Evolutionary conservation across 2,329 filamentous ascomycete species (phyloP), one percentile per base, ranked within the genome.

Genomic region (Pestalotiopsis sp.): DNA sequence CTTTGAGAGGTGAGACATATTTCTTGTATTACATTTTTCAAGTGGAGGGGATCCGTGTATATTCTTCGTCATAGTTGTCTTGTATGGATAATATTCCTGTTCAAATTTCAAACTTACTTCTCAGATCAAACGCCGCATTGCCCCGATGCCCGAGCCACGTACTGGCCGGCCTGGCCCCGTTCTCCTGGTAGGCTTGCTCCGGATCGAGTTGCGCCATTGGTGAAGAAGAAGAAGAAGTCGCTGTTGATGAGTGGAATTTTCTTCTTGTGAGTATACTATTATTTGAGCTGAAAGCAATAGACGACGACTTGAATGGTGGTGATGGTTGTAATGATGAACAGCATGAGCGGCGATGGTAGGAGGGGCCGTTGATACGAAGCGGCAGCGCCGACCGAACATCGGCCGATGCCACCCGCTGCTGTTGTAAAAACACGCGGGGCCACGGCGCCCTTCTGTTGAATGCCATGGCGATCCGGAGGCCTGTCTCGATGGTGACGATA

Each of bases 81-180:
- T 36, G 31, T 36, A 9, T 36, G 31, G 17, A 17, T 64, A 11
- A 27, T 56, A 38, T 27, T 14, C 59, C 60, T 11, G 13, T 60
- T 49, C 5, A 13, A 11, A 4, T 14, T 14, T 17, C 13, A 17
- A 41, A 74, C 73, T 73, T 70, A 78, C 77, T 78, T 69, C 77
- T 71, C 9, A 78, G 65, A 67, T 78, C 76, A 58, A 79, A 75
- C 67, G 77, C 76, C 41, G 76, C 77, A 36, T 76, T 74, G 59
- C 77, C 77, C 63, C 72, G 60, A 49, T 73, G 70, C 45, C 77
- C 77, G 31, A 78, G 31, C 77, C 77, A 79, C 60, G 68, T 78
- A 52, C 66, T 72, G 39, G 73, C 38, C 58, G 27, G 13, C 25
- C 38, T 63, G 14, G 39, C 39, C 71, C 63, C 27, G 27, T 67